These are phyloP conservation scores for Przewalskia tangutica DNA, from an alignment of 257 asterid genomes.

Conservation along the genomic window DNA sequence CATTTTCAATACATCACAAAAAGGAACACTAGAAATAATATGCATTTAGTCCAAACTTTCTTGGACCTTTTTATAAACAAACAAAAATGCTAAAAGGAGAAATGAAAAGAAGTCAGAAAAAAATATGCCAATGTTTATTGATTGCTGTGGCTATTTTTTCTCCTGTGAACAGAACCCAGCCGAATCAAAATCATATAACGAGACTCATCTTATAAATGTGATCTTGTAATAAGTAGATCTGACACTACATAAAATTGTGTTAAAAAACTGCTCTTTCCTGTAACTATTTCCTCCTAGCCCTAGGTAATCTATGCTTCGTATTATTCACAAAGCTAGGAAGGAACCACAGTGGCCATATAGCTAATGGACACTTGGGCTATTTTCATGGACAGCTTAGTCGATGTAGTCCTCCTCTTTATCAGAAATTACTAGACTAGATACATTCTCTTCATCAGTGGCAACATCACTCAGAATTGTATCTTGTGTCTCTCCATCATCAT, in stretches of 20 bases:
- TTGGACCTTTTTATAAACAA: background rate
- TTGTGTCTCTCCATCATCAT: slow-evolving; percentile 15
- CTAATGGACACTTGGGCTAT: background rate
- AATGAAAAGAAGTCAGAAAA: background rate
- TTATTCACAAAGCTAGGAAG: slow-evolving; percentile 2
- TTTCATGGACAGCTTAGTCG: background rate
- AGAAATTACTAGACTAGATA: slow-evolving; percentile 7
- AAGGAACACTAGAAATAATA: background rate
- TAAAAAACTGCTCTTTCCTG: background rate
- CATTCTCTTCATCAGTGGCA: slow-evolving; percentile 10
- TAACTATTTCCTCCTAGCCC: slow-evolving; percentile 9
- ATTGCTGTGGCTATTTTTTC: background rate
- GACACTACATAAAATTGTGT: background rate
- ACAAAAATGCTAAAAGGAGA: background rate
- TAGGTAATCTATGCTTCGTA: background rate
- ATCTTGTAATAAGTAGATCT: background rate
- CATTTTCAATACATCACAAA: background rate
- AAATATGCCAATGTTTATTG: background rate
- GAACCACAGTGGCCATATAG: background rate
- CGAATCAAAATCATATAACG: background rate
- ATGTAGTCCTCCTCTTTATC: background rate
- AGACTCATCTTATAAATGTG: background rate
- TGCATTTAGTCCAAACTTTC: background rate
- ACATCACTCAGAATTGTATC: slow-evolving; percentile 18
- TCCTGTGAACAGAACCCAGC: background rate